phyloP scores from a whole-genome alignment of 2,329 filamentous ascomycete genomes.

The Colletotrichum falcatum region DNA sequence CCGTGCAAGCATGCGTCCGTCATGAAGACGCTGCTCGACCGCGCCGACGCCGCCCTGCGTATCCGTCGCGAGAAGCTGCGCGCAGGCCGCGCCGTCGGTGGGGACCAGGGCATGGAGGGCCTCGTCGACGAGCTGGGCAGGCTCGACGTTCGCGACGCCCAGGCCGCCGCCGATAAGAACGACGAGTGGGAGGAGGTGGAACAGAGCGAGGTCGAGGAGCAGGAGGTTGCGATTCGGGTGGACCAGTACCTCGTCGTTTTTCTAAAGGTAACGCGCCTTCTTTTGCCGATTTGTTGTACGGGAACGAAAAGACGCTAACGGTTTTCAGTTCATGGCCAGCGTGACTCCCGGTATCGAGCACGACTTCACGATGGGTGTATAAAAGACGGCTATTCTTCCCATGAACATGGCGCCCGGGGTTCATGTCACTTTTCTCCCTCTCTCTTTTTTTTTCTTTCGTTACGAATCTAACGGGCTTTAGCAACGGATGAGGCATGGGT shows the following conservation, averaged over 20 bases:
- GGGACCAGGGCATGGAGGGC: slow-evolving; percentile 79
- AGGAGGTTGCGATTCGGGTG: slow-evolving; percentile 84
- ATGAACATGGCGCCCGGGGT: not conserved
- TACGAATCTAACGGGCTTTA: not conserved
- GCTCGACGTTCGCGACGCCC: slow-evolving; percentile 67
- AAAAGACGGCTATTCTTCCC: slow-evolving; percentile 45
- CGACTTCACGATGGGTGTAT: slow-evolving; percentile 97
- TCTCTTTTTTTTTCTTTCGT: not conserved
- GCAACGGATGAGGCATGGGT: not conserved
- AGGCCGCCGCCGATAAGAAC: slow-evolving; percentile 63
- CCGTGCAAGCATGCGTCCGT: slow-evolving; percentile 97
- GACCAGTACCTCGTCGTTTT: slow-evolving; percentile 91
- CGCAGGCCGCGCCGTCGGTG: slow-evolving; percentile 62
- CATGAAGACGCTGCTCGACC: slow-evolving; percentile 97
- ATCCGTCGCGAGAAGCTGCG: slow-evolving; percentile 86
- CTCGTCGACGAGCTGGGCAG: slow-evolving; percentile 84
- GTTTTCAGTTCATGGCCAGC: slow-evolving; percentile 76
- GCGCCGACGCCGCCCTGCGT: slow-evolving; percentile 92
- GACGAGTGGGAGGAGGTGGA: slow-evolving; percentile 75
- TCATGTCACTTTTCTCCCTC: not conserved
- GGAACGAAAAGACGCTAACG: slow-evolving; percentile 44
- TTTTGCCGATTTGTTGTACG: slow-evolving; percentile 25
- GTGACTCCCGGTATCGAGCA: slow-evolving; percentile 98
- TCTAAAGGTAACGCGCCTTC: slow-evolving; percentile 72
- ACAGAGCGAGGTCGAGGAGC: slow-evolving; percentile 72